A percentile compares a stretch with the other conserved stretches of the same genome.
Evolutionary conservation across 345 rosid species (phyloP).

Genomic region (Citrus australasica): DNA sequence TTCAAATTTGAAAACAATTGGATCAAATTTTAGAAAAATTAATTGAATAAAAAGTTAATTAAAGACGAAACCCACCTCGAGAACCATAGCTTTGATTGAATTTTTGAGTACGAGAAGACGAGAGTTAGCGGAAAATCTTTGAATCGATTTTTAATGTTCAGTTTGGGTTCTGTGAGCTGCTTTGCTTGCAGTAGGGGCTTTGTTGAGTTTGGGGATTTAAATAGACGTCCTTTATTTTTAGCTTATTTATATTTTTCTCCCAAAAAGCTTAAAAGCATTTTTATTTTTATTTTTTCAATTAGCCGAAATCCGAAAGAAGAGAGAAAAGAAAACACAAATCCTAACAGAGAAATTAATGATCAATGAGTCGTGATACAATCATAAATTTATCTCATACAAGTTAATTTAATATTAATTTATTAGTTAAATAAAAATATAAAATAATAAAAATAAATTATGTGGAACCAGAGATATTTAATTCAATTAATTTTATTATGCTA

Average conservation of each 20-base stretch:
- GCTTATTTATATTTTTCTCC: neutral
- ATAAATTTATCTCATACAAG: too few species aligned
- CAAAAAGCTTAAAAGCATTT: neutral
- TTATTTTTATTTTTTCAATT: too few species aligned
- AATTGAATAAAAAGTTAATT: too few species aligned
- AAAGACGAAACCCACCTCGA: conserved; percentile 44
- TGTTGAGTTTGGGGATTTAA: neutral
- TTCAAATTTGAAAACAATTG: neutral
- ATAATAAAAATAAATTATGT: too few species aligned
- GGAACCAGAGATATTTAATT: too few species aligned
- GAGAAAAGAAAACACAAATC: too few species aligned
- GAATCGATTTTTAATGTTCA: neutral
- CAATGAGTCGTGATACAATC: too few species aligned
- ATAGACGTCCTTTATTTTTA: neutral
- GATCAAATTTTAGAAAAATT: neutral
- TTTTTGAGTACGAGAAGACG: neutral
- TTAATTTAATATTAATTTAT: too few species aligned
- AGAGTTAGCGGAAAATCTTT: neutral
- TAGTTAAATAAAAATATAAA: too few species aligned
- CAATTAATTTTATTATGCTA: too few species aligned
- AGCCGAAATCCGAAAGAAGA: too few species aligned
- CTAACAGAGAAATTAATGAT: too few species aligned
- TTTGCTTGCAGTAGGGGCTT: neutral
- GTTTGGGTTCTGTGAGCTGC: neutral
- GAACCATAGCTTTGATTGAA: conserved; percentile 45